Conservation (phyloP, 2,329 filamentous ascomycete genomes). For the Macrophomina tecta region DNA sequence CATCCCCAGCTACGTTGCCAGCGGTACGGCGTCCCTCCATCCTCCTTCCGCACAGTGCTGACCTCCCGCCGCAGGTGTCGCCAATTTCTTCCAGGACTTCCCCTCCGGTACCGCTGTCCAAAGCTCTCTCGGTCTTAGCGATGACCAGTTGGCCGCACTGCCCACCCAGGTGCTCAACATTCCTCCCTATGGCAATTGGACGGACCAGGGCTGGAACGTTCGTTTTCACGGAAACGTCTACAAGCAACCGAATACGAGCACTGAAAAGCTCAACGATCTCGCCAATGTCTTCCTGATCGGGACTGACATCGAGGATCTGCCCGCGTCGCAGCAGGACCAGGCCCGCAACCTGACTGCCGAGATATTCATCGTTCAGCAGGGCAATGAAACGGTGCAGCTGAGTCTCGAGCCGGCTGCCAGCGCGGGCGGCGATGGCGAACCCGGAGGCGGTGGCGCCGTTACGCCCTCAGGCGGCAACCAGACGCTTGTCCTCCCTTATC, state of each 20-base stretch:
- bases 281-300: constrained; percentile 74
- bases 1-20: constrained; percentile 45
- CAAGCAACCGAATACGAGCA: constrained; percentile 73
- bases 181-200: constrained; percentile 75
- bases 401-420: constrained; percentile 64
- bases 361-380: constrained; percentile 79
- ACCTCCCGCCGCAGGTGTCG: constrained; percentile 53
- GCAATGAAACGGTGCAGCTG: constrained; percentile 67
- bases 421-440: constrained; percentile 59
- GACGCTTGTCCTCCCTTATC: constrained; percentile 67
- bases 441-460: constrained; percentile 57
- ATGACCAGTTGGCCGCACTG: constrained; percentile 63
- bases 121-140: constrained; percentile 65
- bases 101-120: constrained; percentile 67
- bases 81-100: constrained; percentile 71
- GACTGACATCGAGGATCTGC: constrained; percentile 65
- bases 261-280: constrained; percentile 69
- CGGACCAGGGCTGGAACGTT: constrained; percentile 76
- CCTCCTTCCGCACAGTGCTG: not conserved
- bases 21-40: constrained; percentile 35
- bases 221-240: constrained; percentile 82
- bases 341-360: constrained; percentile 75
- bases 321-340: constrained; percentile 65
- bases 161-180: constrained; percentile 76
- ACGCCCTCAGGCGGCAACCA: constrained; percentile 66